A percentile compares a stretch with the other conserved stretches of the same genome.
Evolutionary conservation across 306 rosid species (phyloP).

Genomic region (Oemleria cerasiformis): DNA sequence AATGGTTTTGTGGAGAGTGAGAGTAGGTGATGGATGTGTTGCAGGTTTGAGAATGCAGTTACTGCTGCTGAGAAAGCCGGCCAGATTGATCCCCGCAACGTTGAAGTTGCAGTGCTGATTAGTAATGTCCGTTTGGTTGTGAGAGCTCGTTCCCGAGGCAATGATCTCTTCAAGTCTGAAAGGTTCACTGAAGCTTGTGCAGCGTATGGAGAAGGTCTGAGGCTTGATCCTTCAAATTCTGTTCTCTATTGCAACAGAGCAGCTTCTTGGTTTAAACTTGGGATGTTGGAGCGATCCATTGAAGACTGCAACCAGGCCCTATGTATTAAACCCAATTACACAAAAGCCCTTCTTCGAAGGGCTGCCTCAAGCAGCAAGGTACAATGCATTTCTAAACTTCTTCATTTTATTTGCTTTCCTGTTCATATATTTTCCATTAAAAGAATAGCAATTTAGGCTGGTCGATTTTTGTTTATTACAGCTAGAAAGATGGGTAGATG

Average conservation of each 20-base stretch:
- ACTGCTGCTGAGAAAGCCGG: constrained; percentile 76
- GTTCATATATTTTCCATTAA: background rate
- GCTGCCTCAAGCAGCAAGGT: constrained; percentile 92
- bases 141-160: constrained; percentile 84
- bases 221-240: constrained; percentile 71
- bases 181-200: constrained; percentile 89
- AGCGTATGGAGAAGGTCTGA: constrained; percentile 89
- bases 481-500: constrained; percentile 92
- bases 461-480: constrained; percentile 34
- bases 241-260: constrained; percentile 94
- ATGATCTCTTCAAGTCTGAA: constrained; percentile 89
- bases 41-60: constrained; percentile 99
- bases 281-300: constrained; percentile 76
- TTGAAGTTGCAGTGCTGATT: constrained; percentile 68
- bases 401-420: background rate
- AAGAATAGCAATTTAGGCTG: background rate
- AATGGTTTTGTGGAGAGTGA: constrained; percentile 47
- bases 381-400: constrained; percentile 10
- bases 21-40: constrained; percentile 60
- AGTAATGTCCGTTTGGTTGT: constrained; percentile 74
- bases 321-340: constrained; percentile 67
- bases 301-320: constrained; percentile 91
- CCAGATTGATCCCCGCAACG: constrained; percentile 58
- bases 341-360: constrained; percentile 93
- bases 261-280: constrained; percentile 95